Evolutionary conservation across 2,329 filamentous ascomycete genomes (phyloP).

Genomic region (Basipetospora sp.): DNA sequence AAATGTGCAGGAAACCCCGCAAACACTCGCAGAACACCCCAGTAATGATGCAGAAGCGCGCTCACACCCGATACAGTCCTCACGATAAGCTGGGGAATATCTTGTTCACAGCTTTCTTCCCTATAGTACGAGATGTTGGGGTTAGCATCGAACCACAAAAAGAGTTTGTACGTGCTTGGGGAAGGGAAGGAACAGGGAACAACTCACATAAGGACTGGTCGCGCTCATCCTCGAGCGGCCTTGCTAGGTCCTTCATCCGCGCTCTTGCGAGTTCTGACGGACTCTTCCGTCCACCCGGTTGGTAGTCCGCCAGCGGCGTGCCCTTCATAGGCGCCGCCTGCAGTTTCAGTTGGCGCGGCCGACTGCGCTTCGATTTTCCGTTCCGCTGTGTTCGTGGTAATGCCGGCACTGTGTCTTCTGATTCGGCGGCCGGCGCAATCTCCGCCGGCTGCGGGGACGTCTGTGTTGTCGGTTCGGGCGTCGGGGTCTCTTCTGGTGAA

Average conservation of each 20-base stretch:
- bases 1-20: no score
- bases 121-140: slow-evolving; percentile 17
- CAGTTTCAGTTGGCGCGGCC: slow-evolving; percentile 1
- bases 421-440: slow-evolving; percentile 9
- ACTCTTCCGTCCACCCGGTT: slow-evolving; percentile 20
- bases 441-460: slow-evolving; percentile 49
- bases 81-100: slow-evolving; percentile 26
- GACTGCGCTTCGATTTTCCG: background rate
- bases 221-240: slow-evolving; percentile 28
- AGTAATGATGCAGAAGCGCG: no score
- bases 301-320: background rate
- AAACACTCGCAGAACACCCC: no score
- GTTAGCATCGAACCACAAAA: no score
- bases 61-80: background rate
- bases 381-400: slow-evolving; percentile 1
- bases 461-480: slow-evolving; percentile 30
- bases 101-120: slow-evolving; percentile 28
- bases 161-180: no score
- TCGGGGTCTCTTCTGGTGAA: background rate
- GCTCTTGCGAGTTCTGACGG: slow-evolving; percentile 29
- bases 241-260: slow-evolving; percentile 29
- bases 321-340: background rate
- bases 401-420: slow-evolving; percentile 4
- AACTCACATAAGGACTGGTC: slow-evolving; percentile 25
- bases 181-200: background rate